Conservation (phyloP, 2,329 filamentous ascomycete genomes). For the Aspergillus novofumigatus region DNA sequence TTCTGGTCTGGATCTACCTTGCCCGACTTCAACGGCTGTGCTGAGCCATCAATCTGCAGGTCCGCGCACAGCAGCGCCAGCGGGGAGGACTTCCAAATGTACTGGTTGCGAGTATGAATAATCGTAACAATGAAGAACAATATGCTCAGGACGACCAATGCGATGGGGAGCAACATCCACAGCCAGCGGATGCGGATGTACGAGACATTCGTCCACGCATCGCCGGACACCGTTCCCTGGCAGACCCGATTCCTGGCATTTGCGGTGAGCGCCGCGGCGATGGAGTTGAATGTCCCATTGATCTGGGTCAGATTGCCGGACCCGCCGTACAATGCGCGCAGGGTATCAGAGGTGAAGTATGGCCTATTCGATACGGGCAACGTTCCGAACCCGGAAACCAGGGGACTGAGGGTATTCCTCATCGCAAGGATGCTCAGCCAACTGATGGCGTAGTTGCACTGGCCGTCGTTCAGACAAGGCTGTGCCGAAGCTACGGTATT, state of each 20-base stretch:
- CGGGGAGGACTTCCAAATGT: conserved; percentile 24
- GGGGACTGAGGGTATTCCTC: conserved; percentile 13
- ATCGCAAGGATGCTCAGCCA: conserved; percentile 17
- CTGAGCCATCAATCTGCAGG: neutral
- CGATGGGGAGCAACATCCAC: conserved; percentile 19
- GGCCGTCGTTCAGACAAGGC: conserved; percentile 10
- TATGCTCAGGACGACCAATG: conserved; percentile 41
- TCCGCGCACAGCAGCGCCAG: conserved; percentile 21
- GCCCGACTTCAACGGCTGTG: neutral
- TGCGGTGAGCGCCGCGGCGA: conserved; percentile 14
- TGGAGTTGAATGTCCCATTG: conserved; percentile 13
- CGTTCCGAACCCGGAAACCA: conserved; percentile 16
- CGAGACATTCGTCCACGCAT: conserved; percentile 16
- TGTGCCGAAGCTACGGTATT: neutral
- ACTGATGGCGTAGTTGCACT: conserved; percentile 19
- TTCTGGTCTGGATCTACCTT: neutral
- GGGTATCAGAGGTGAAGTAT: conserved; percentile 17
- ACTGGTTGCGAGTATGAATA: conserved; percentile 20
- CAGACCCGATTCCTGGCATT: conserved; percentile 20
- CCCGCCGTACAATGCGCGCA: conserved; percentile 17
- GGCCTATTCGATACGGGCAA: conserved; percentile 17
- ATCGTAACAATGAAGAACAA: conserved; percentile 47
- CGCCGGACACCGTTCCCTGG: conserved; percentile 9
- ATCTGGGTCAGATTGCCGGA: conserved; percentile 19
- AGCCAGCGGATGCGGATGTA: conserved; percentile 21